Percentiles rank a stretch among this genome's conserved stretches.
These are phyloP conservation scores for Pseudogymnoascus sp. DNA, from an alignment of 2,329 filamentous ascomycete species.

Conservation along the genomic window DNA sequence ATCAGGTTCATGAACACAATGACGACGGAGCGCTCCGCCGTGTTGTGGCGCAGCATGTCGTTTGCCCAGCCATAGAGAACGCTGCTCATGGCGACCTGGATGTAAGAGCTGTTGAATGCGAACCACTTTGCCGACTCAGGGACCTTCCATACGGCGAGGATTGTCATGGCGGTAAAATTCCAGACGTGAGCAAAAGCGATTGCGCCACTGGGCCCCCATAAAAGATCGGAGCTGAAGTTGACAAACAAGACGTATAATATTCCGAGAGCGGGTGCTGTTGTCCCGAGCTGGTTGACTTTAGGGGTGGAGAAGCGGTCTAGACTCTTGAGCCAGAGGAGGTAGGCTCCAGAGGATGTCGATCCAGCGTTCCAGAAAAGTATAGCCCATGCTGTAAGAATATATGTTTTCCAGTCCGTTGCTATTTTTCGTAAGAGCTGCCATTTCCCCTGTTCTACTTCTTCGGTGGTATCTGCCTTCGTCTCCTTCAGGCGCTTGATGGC, in stretches of 20 bases:
- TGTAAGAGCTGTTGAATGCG: slow-evolving; percentile 39
- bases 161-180: slow-evolving; percentile 47
- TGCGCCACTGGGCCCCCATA: slow-evolving; percentile 45
- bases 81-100: slow-evolving; percentile 38
- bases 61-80: slow-evolving; percentile 43
- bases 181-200: slow-evolving; percentile 44
- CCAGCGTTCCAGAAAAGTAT: slow-evolving; percentile 51
- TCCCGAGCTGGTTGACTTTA: slow-evolving; percentile 44
- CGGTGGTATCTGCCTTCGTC: slow-evolving; percentile 34
- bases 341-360: slow-evolving; percentile 42
- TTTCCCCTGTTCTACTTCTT: slow-evolving; percentile 28
- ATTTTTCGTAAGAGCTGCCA: slow-evolving; percentile 29
- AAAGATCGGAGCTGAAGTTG: slow-evolving; percentile 47
- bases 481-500: slow-evolving; percentile 39
- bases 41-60: slow-evolving; percentile 33
- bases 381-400: slow-evolving; percentile 42
- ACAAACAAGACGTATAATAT: slow-evolving; percentile 49
- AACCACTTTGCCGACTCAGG: slow-evolving; percentile 48
- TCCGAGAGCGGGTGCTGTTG: slow-evolving; percentile 46
- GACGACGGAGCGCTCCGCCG: slow-evolving; percentile 34
- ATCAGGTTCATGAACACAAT: slow-evolving; percentile 38
- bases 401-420: slow-evolving; percentile 40
- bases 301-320: slow-evolving; percentile 40
- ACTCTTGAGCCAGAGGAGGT: slow-evolving; percentile 52
- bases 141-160: slow-evolving; percentile 49